These are phyloP conservation scores for Tolypocladium ovalisporum DNA, from an alignment of 2,329 filamentous ascomycete genomes.

Conservation along the genomic window DNA sequence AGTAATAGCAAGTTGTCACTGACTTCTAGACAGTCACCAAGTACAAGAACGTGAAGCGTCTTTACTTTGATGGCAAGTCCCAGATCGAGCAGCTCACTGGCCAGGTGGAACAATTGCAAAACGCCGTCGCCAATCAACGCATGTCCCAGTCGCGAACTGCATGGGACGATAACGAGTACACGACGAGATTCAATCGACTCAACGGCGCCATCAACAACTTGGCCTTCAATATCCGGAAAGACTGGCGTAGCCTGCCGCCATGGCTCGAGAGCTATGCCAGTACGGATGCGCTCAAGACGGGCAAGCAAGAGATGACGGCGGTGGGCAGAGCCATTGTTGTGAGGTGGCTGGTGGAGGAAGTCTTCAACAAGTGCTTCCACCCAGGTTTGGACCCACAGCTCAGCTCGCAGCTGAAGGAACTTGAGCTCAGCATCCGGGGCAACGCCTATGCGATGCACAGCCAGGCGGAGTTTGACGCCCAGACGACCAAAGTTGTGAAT, in stretches of 20 bases:
- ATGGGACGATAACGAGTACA: conserved; percentile 90
- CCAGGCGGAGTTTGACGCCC: conserved; percentile 79
- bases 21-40: conserved; percentile 57
- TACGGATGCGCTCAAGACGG: conserved; percentile 71
- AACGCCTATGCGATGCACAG: conserved; percentile 64
- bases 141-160: conserved; percentile 90
- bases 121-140: conserved; percentile 92
- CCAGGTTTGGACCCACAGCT: conserved; percentile 69
- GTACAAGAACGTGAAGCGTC: conserved; percentile 95
- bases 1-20: neutral
- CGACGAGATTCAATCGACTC: conserved; percentile 76
- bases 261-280: conserved; percentile 79
- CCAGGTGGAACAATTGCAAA: conserved; percentile 90
- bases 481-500: conserved; percentile 76
- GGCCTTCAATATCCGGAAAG: conserved; percentile 90
- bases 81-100: conserved; percentile 82
- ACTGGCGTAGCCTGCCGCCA: conserved; percentile 71
- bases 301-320: conserved; percentile 96
- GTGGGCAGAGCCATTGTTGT: conserved; percentile 83
- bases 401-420: conserved; percentile 68
- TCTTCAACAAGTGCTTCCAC: conserved; percentile 89
- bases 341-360: conserved; percentile 79
- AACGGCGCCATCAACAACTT: conserved; percentile 93
- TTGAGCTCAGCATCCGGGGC: conserved; percentile 78
- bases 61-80: conserved; percentile 91